Conservation (phyloP, 1,284 basidiomycete genomes). For the Apiotrichum siamense region DNA sequence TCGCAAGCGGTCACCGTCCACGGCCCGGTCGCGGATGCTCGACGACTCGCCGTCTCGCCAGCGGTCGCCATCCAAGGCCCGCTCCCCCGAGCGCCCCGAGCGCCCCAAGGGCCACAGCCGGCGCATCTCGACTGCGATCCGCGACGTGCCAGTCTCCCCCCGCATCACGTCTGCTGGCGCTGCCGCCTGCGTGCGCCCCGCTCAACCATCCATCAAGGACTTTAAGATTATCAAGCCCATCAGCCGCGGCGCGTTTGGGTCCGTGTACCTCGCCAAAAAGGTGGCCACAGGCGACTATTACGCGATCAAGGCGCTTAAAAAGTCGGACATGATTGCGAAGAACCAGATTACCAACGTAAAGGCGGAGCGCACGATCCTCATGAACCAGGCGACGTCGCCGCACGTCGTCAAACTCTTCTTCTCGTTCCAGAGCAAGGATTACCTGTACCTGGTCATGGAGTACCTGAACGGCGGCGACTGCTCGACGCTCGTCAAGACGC, state of each 20-base stretch:
- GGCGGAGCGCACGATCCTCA: conserved; percentile 97
- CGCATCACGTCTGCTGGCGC: conserved; percentile 73
- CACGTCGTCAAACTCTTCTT: conserved; percentile 98
- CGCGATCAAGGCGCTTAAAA: conserved; percentile 98
- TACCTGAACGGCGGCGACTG: conserved; percentile 97
- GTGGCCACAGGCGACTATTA: conserved; percentile 97
- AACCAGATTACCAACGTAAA: conserved; percentile 99
- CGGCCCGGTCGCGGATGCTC: too few relatives aligned
- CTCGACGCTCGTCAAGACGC: conserved; percentile 87
- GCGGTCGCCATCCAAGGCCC: too few relatives aligned
- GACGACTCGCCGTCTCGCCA: too few relatives aligned
- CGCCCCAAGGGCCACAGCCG: not conserved
- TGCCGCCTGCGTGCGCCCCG: conserved; percentile 61
- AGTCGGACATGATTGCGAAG: conserved; percentile 99
- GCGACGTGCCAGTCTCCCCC: conserved; percentile 70
- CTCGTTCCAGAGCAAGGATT: conserved; percentile 94
- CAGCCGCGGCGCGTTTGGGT: conserved; percentile 97
- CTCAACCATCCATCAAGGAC: conserved; percentile 95
- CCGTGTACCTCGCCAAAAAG: conserved; percentile 97
- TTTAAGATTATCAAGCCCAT: conserved; percentile 99
- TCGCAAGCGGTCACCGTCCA: too few relatives aligned
- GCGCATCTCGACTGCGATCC: conserved; percentile 15
- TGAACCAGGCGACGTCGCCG: conserved; percentile 99
- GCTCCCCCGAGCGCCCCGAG: too few relatives aligned
- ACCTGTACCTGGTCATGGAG: conserved; percentile 98